Percentiles rank a stretch among this genome's conserved stretches.
phyloP scores from a whole-genome alignment of 352 stramenopile species.

The Phytopythium cucurbitacearum region DNA sequence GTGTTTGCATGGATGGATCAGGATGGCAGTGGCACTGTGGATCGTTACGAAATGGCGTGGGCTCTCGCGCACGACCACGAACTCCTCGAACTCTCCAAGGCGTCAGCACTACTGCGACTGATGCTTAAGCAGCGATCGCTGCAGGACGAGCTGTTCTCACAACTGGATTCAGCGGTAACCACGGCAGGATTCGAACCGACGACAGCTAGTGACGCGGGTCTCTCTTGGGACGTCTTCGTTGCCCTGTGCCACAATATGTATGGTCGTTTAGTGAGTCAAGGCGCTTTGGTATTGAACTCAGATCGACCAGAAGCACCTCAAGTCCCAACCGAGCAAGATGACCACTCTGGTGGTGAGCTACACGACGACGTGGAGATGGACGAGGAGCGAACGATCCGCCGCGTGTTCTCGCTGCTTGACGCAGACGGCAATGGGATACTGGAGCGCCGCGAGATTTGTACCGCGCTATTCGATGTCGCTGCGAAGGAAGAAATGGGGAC shows the following conservation, averaged over 20 bases:
- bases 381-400: constrained; percentile 44
- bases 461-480: constrained; percentile 29
- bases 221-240: constrained; percentile 54
- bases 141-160: constrained; percentile 25
- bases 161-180: background rate
- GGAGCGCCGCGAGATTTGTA: constrained; percentile 55
- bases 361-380: constrained; percentile 16
- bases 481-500: constrained; percentile 1
- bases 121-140: constrained; percentile 48
- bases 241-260: constrained; percentile 43
- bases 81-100: constrained; percentile 37
- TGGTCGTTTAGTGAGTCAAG: constrained; percentile 34
- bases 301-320: background rate
- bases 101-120: constrained; percentile 40
- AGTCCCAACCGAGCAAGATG: background rate
- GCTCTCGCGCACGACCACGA: constrained; percentile 57
- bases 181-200: background rate
- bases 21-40: constrained; percentile 57
- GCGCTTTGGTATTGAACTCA: constrained; percentile 7
- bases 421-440: constrained; percentile 52
- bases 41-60: constrained; percentile 62
- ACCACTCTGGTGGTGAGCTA: background rate
- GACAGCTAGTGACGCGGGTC: constrained; percentile 10
- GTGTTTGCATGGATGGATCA: constrained; percentile 66
- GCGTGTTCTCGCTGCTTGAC: constrained; percentile 56